Evolutionary conservation across 257 asterid genomes (phyloP).

Genomic region (Ophiorrhiza pumila): DNA sequence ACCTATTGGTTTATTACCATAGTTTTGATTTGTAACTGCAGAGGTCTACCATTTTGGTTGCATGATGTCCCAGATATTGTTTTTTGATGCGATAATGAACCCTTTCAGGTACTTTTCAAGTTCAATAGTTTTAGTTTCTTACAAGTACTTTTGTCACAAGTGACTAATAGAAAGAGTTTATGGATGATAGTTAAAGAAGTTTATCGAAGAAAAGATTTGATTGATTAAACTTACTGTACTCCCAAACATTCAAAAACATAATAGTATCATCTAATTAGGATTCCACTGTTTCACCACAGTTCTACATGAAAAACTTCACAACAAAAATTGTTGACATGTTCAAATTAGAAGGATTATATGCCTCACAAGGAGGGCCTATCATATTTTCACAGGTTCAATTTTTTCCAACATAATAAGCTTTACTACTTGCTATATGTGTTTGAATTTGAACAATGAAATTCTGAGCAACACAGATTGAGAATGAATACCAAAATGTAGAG

Average conservation of each 20-base stretch:
- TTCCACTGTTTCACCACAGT: constrained; percentile 25
- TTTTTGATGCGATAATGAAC: constrained; percentile 72
- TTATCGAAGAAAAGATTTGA: background rate
- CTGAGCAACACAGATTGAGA: constrained; percentile 58
- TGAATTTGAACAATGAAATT: too few relatives aligned
- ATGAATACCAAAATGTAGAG: constrained; percentile 77
- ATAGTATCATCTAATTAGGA: too few relatives aligned
- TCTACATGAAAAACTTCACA: constrained; percentile 64
- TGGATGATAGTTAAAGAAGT: background rate
- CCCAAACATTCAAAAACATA: background rate
- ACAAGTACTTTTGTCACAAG: too few relatives aligned
- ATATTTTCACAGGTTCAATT: constrained; percentile 67
- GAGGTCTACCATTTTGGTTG: constrained; percentile 92
- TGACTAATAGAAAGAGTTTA: too few relatives aligned
- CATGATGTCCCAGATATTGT: constrained; percentile 66
- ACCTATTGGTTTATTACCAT: background rate
- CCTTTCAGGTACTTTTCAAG: constrained; percentile 51
- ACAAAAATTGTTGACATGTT: constrained; percentile 66
- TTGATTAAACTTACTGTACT: background rate
- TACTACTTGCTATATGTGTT: too few relatives aligned
- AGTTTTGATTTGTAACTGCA: constrained; percentile 14
- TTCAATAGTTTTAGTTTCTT: background rate
- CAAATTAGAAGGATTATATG: constrained; percentile 69
- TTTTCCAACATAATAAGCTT: background rate
- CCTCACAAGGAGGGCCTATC: constrained; percentile 94